Conservation (phyloP, 371 early-diverging fungal species). For the Lichtheimia corymbifera region DNA sequence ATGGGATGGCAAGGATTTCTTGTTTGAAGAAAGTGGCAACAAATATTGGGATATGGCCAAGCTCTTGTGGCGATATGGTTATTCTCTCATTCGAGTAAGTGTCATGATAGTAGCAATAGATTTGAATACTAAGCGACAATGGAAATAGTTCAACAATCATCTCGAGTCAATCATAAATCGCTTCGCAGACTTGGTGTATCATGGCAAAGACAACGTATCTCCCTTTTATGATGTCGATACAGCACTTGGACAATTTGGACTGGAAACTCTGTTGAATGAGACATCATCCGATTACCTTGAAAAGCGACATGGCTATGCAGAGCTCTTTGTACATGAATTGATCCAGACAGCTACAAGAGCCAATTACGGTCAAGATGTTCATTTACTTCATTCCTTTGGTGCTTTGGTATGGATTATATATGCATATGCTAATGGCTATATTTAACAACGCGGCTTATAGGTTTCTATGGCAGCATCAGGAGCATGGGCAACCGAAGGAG, state of each 20-base stretch:
- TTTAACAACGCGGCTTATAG: slow-evolving; percentile 1
- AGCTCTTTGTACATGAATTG: slow-evolving; percentile 46
- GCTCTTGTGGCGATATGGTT: slow-evolving; percentile 53
- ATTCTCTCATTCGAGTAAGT: slow-evolving; percentile 50
- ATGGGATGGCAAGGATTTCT: slow-evolving; percentile 53
- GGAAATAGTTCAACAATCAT: slow-evolving; percentile 19
- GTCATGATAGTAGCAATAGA: not conserved
- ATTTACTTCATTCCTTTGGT: slow-evolving; percentile 61
- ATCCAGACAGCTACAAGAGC: slow-evolving; percentile 65
- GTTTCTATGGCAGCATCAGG: slow-evolving; percentile 58
- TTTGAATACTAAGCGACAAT: not conserved
- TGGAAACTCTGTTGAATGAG: slow-evolving; percentile 27
- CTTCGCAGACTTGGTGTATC: slow-evolving; percentile 15
- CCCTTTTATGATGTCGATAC: slow-evolving; percentile 20
- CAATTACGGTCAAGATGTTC: slow-evolving; percentile 72
- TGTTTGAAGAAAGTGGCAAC: slow-evolving; percentile 53
- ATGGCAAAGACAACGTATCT: slow-evolving; percentile 7
- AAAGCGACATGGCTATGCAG: slow-evolving; percentile 27
- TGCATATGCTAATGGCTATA: not conserved
- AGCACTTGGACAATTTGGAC: slow-evolving; percentile 22
- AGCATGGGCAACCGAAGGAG: slow-evolving; percentile 58
- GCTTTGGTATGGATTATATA: slow-evolving; percentile 40
- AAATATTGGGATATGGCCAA: slow-evolving; percentile 46
- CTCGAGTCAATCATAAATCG: slow-evolving; percentile 17
- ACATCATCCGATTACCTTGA: slow-evolving; percentile 46